Evolutionary conservation across 352 stramenopile species (phyloP).

Genomic region (Phytophthora melonis): DNA sequence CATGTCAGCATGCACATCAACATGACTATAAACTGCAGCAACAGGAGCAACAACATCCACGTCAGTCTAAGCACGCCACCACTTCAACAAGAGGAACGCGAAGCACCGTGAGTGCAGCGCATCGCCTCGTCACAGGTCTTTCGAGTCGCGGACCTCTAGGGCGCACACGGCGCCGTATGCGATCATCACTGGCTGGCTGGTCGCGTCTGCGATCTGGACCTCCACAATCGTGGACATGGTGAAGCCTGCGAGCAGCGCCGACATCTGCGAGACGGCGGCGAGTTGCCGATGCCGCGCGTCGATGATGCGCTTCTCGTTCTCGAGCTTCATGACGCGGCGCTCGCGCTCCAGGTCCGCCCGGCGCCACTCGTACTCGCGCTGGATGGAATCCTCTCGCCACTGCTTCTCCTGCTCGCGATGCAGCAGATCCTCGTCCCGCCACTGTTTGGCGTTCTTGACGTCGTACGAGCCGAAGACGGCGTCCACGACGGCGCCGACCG

Average conservation of each 20-base stretch:
- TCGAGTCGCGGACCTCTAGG: conserved; percentile 51
- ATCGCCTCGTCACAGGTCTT: conserved; percentile 6
- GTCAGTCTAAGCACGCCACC: conserved; percentile 17
- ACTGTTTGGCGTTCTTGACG: conserved; percentile 86
- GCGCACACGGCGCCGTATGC: conserved; percentile 67
- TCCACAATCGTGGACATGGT: conserved; percentile 84
- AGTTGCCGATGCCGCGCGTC: conserved; percentile 79
- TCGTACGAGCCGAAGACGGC: conserved; percentile 86
- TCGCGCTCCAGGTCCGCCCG: conserved; percentile 76
- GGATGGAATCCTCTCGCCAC: conserved; percentile 78
- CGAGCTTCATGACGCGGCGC: conserved; percentile 76
- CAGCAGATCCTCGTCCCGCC: conserved; percentile 79
- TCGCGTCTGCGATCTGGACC: conserved; percentile 56
- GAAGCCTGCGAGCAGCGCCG: conserved; percentile 72
- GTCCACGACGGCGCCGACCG: conserved; percentile 72
- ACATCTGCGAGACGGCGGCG: conserved; percentile 70
- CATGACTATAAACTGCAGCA: conserved; percentile 77
- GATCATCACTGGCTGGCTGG: conserved; percentile 58
- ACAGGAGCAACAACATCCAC: conserved; percentile 7
- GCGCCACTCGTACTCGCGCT: conserved; percentile 74
- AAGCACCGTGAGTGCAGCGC: background rate
- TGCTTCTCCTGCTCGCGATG: conserved; percentile 82
- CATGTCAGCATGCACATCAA: conserved; percentile 82
- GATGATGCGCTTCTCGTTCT: conserved; percentile 86
- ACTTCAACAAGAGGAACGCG: conserved; percentile 7